Evolutionary conservation across 2,329 filamentous ascomycete genomes (phyloP), one percentile per base, ranked within the genome.

Genomic region (Bipolaris sorokiniana): DNA sequence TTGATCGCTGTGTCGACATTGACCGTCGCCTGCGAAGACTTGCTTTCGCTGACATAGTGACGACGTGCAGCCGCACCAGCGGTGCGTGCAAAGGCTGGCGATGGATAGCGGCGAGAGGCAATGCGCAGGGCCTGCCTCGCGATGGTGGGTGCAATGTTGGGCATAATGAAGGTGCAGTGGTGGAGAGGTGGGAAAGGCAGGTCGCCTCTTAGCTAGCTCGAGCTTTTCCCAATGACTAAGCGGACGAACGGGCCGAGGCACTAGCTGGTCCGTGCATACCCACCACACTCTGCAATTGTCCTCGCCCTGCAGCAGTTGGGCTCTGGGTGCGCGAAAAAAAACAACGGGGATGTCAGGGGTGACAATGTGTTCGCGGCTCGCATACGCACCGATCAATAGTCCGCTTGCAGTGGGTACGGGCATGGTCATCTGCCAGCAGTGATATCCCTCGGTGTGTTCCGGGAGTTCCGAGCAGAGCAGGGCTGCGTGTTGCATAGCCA

Each of bases 31-130:
- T 87, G 85, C 68, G 91, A 88, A 64, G 87, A 84, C 81, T 89
- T 92, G 59, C 90, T 89, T 80, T 93, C 89, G 26, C 91, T 90
- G 62, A 97, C 92, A 83, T 97, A 97, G 69, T 81, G 84, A 73
- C 91, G 86, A 68, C 81, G 79, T 49, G 61, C 65, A 65, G 77
- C 70, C 65, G 76, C 70, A 70, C 78, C 76, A 60, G 78, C 65
- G 58, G 75, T 69, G 66, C 76, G 75, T 55, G 79, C 70, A 53
- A 80, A 76, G 48, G 73, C 66, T 54, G 74, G 70, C 1, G 76
- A 72, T 11, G 81, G 77, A 40, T 83, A 75, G 34, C 82, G 80
- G 61, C 84, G 80, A 59, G 81, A 78, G 66, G 82, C 85, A 71
- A 81, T 79, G 66, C 83, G 80, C 56, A 90, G 87, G 67, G 89